Percentiles rank a stretch among this genome's conserved stretches.
Conservation (phyloP, 2,329 filamentous ascomycete species). For the Apiospora aurea region DNA sequence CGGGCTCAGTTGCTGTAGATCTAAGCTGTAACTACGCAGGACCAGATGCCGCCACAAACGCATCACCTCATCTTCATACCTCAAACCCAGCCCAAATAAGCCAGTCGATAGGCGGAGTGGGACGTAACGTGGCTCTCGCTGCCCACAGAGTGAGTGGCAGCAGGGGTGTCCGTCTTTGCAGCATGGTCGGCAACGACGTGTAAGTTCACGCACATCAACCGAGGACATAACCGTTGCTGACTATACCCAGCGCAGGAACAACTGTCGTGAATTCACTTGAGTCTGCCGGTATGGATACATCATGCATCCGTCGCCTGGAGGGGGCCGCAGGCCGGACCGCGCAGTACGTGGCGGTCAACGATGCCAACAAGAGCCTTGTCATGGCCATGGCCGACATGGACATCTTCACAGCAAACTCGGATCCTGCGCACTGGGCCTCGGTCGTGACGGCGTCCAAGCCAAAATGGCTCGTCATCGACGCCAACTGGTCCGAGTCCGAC, state of each 20-base stretch:
- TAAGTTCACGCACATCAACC: slow-evolving; percentile 45
- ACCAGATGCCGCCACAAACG: slow-evolving; percentile 36
- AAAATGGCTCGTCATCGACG: slow-evolving; percentile 85
- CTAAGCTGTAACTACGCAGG: slow-evolving; percentile 78
- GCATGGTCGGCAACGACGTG: slow-evolving; percentile 81
- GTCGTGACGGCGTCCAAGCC: slow-evolving; percentile 64
- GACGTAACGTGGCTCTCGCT: slow-evolving; percentile 88
- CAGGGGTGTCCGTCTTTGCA: slow-evolving; percentile 75
- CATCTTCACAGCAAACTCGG: slow-evolving; percentile 70
- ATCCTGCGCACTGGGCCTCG: slow-evolving; percentile 65
- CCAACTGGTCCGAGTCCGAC: slow-evolving; percentile 77
- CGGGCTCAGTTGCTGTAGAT: slow-evolving; percentile 90
- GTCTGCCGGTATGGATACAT: slow-evolving; percentile 68
- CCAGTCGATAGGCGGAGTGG: slow-evolving; percentile 89
- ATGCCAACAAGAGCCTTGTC: slow-evolving; percentile 81
- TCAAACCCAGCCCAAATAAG: slow-evolving; percentile 85
- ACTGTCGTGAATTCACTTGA: slow-evolving; percentile 73
- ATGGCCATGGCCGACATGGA: slow-evolving; percentile 96
- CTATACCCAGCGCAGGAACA: slow-evolving; percentile 67
- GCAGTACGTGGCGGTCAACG: slow-evolving; percentile 92
- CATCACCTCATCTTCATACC: slow-evolving; percentile 68
- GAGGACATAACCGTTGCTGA: slow-evolving; percentile 25
- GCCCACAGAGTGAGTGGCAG: slow-evolving; percentile 71
- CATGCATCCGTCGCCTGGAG: slow-evolving; percentile 66
- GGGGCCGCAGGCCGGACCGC: slow-evolving; percentile 72